These are phyloP conservation scores for Brassica nigra DNA, from an alignment of 345 rosid genomes.

Conservation along the genomic window DNA sequence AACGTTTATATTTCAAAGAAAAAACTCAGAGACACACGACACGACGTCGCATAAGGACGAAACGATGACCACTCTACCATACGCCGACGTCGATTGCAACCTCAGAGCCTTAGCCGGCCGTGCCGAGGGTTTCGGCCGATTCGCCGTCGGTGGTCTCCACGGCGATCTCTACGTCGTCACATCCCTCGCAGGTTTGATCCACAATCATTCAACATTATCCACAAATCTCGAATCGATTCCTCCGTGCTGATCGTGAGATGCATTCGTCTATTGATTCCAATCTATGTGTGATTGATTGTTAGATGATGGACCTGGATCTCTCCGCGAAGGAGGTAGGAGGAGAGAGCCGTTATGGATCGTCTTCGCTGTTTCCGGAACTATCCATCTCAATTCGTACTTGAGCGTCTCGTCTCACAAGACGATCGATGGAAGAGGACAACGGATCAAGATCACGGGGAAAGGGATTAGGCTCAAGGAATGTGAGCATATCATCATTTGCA, in stretches of 20 bases:
- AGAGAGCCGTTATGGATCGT: conserved; percentile 87
- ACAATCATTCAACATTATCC: not conserved
- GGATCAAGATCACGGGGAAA: conserved; percentile 73
- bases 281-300: not conserved
- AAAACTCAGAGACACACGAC: not conserved
- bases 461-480: conserved; percentile 87
- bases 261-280: not conserved
- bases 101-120: conserved; percentile 61
- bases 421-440: conserved; percentile 82
- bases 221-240: not conserved
- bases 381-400: conserved; percentile 67
- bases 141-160: conserved; percentile 68
- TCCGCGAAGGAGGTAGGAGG: conserved; percentile 72
- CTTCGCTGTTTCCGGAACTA: conserved; percentile 74
- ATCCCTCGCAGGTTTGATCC: conserved; percentile 63
- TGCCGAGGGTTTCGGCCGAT: conserved; percentile 81
- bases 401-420: conserved; percentile 84
- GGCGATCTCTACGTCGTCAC: conserved; percentile 64
- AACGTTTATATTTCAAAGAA: not conserved
- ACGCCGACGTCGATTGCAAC: conserved; percentile 59
- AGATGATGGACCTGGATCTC: conserved; percentile 76
- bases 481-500: conserved; percentile 79
- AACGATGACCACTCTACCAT: conserved; percentile 57
- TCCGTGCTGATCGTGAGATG: not conserved
- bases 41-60: conserved; percentile 26